phyloP scores from a whole-genome alignment of 2,329 filamentous ascomycete species.

The Trichoderma aggressivum region DNA sequence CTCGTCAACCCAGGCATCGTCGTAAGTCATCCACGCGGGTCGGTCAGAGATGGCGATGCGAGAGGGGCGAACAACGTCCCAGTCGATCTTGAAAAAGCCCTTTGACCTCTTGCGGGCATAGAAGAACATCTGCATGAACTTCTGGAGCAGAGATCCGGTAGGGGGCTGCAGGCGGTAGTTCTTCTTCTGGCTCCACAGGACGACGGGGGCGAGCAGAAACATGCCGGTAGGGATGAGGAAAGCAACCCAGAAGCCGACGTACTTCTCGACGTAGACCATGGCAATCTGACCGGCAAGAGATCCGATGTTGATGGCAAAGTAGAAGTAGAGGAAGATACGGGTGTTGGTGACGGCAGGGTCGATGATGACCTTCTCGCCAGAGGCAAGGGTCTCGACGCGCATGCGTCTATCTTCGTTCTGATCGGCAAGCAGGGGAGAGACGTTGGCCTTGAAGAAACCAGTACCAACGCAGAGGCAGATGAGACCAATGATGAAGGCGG shows the following conservation, averaged over 20 bases:
- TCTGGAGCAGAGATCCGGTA: slow-evolving; percentile 67
- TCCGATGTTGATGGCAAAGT: slow-evolving; percentile 59
- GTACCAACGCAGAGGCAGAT: slow-evolving; percentile 59
- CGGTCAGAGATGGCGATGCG: slow-evolving; percentile 52
- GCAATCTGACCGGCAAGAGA: slow-evolving; percentile 52
- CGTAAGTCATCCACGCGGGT: slow-evolving; percentile 75
- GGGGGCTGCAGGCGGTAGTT: slow-evolving; percentile 62
- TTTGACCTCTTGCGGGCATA: slow-evolving; percentile 62
- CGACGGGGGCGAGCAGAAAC: slow-evolving; percentile 59
- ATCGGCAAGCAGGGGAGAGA: slow-evolving; percentile 68
- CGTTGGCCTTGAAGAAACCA: slow-evolving; percentile 79
- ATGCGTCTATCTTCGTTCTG: slow-evolving; percentile 61
- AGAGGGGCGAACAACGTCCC: slow-evolving; percentile 67
- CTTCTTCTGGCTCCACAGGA: slow-evolving; percentile 59
- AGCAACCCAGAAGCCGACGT: slow-evolving; percentile 71
- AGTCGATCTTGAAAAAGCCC: slow-evolving; percentile 65
- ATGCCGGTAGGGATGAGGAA: slow-evolving; percentile 65
- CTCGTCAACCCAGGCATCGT: slow-evolving; percentile 80
- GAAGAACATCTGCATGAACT: slow-evolving; percentile 59
- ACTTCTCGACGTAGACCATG: slow-evolving; percentile 74
- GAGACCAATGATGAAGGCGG: slow-evolving; percentile 65
- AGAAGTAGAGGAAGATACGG: slow-evolving; percentile 65
- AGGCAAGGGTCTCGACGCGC: slow-evolving; percentile 49
- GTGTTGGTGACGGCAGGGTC: slow-evolving; percentile 67
- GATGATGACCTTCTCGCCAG: slow-evolving; percentile 66